These are phyloP conservation scores for Cercospora brassicicola DNA, from an alignment of 2,329 filamentous ascomycete genomes.

Conservation along the genomic window DNA sequence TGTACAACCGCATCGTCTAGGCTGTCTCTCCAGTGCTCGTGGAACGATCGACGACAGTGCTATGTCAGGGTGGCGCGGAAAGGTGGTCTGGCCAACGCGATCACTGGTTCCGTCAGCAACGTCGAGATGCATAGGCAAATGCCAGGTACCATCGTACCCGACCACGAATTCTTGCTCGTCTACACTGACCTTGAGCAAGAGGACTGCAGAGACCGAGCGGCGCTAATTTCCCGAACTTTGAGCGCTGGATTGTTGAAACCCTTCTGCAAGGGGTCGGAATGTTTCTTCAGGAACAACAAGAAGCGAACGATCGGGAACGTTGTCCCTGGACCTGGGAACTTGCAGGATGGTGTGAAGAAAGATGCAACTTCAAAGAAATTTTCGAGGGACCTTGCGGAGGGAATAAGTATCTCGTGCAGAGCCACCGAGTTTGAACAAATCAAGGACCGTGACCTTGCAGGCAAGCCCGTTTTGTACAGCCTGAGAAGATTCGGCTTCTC, in stretches of 20 bases:
- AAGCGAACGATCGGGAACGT: slow-evolving; percentile 16
- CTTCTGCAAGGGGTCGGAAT: slow-evolving; percentile 31
- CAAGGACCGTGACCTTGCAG: slow-evolving; percentile 28
- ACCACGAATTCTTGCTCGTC: slow-evolving; percentile 9
- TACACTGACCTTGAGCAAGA: slow-evolving; percentile 21
- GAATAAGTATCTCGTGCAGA: slow-evolving; percentile 31
- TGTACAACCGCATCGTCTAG: slow-evolving; percentile 32
- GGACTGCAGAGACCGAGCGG: neutral
- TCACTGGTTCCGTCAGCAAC: slow-evolving; percentile 31
- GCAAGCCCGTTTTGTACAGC: slow-evolving; percentile 28
- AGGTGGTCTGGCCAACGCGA: slow-evolving; percentile 30
- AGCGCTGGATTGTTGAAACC: slow-evolving; percentile 34
- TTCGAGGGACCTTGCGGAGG: slow-evolving; percentile 31
- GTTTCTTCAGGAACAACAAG: slow-evolving; percentile 18
- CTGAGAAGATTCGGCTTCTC: slow-evolving; percentile 25
- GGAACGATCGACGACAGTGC: slow-evolving; percentile 25
- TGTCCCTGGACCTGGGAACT: slow-evolving; percentile 4
- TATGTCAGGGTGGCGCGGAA: slow-evolving; percentile 31
- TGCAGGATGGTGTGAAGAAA: slow-evolving; percentile 28
- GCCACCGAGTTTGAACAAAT: slow-evolving; percentile 22
- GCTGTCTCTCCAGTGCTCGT: slow-evolving; percentile 27
- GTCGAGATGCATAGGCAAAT: slow-evolving; percentile 31
- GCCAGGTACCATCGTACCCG: slow-evolving; percentile 35
- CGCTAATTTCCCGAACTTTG: slow-evolving; percentile 30
- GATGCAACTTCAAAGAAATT: slow-evolving; percentile 20